These are phyloP conservation scores for Coemansia sp. DNA, from an alignment of 192 early-diverging fungal genomes.

Conservation along the genomic window DNA sequence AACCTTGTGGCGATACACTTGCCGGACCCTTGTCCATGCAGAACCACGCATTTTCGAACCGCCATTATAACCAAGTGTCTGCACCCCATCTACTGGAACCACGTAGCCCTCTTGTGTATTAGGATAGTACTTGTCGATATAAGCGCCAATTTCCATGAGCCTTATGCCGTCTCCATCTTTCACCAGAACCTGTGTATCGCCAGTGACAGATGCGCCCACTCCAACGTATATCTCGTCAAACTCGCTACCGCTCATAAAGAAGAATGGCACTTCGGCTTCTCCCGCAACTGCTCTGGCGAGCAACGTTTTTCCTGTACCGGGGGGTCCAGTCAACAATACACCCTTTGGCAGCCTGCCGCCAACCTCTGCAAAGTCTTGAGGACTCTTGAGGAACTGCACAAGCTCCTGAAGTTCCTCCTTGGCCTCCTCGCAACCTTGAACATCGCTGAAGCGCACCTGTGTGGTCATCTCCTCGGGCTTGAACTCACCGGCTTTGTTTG, in stretches of 20 bases:
- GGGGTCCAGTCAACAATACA: conserved; percentile 82
- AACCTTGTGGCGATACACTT: conserved; percentile 53
- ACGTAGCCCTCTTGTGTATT: conserved; percentile 33
- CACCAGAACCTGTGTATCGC: conserved; percentile 50
- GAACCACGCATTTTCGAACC: conserved; percentile 18
- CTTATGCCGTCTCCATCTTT: conserved; percentile 19
- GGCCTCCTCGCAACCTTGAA: conserved; percentile 97
- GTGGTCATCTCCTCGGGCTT: conserved; percentile 38
- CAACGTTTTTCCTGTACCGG: conserved; percentile 97
- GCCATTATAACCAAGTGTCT: conserved; percentile 49
- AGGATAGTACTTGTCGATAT: conserved; percentile 41
- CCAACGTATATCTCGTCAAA: conserved; percentile 99
- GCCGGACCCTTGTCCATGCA: conserved; percentile 45
- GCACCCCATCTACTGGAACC: conserved; percentile 38
- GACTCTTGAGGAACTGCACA: conserved; percentile 93
- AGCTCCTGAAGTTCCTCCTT: conserved; percentile 97
- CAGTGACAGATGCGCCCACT: conserved; percentile 74
- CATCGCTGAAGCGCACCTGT: conserved; percentile 83
- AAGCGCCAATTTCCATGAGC: conserved; percentile 40
- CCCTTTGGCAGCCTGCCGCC: conserved; percentile 97
- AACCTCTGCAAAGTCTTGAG: conserved; percentile 84
- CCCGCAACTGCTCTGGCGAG: conserved; percentile 95
- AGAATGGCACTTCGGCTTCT: conserved; percentile 97
- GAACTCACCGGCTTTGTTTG: conserved; percentile 27
- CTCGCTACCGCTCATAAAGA: conserved; percentile 97